These are phyloP conservation scores for Pneumocystis murina DNA, from an alignment of 1,139 yeast species.

Conservation along the genomic window DNA sequence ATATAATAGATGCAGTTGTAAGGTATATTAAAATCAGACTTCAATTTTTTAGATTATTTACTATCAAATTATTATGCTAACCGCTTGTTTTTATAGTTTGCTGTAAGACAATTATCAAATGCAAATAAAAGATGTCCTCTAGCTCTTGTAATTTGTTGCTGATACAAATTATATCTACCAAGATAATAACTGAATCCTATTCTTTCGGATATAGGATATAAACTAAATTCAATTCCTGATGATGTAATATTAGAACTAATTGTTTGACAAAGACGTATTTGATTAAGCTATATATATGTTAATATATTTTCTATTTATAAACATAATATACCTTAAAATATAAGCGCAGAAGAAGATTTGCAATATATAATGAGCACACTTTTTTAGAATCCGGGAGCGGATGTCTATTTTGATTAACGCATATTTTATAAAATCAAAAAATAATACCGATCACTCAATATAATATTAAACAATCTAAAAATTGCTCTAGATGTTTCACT, in stretches of 20 bases:
- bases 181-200: conserved; percentile 54
- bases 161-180: conserved; percentile 48
- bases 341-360: conserved; percentile 9
- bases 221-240: conserved; percentile 24
- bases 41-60: conserved; percentile 21
- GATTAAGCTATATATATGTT: conserved; percentile 4
- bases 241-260: conserved; percentile 10
- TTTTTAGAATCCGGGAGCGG: conserved; percentile 2
- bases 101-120: conserved; percentile 31
- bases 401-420: not conserved
- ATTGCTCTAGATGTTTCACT: not conserved
- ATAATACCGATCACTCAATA: not conserved
- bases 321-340: conserved; percentile 6
- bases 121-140: conserved; percentile 53
- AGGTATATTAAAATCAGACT: conserved; percentile 36
- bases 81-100: conserved; percentile 7
- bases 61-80: not conserved
- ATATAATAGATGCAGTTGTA: conserved; percentile 34
- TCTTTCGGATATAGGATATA: conserved; percentile 38
- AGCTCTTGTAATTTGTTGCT: conserved; percentile 38
- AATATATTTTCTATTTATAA: not conserved
- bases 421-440: not conserved
- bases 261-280: conserved; percentile 11
- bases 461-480: not conserved
- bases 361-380: conserved; percentile 6